Percentiles rank a stretch among this genome's conserved stretches.
phyloP scores from a whole-genome alignment of 2,329 filamentous ascomycete genomes.

The Cercospora beticola region DNA sequence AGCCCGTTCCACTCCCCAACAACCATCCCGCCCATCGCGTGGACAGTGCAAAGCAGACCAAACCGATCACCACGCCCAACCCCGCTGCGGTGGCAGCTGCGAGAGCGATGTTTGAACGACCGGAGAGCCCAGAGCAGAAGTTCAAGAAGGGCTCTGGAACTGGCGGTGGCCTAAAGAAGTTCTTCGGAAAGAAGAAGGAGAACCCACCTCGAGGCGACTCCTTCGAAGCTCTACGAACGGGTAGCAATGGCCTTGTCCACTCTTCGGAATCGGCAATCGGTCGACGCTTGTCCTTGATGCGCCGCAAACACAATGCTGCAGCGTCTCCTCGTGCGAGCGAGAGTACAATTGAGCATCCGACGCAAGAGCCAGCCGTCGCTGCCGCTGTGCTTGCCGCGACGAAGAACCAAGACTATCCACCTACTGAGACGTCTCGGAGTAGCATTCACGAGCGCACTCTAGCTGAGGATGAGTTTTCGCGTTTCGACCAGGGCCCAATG shows the following conservation, averaged over 20 bases:
- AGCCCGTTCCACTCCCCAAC: conserved; percentile 37
- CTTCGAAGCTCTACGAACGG: conserved; percentile 53
- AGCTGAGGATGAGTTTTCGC: conserved; percentile 61
- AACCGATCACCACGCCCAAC: conserved; percentile 32
- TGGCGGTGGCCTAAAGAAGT: conserved; percentile 57
- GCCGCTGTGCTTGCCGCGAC: conserved; percentile 28
- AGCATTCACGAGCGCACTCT: conserved; percentile 60
- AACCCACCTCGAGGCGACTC: conserved; percentile 39
- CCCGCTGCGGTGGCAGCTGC: conserved; percentile 35
- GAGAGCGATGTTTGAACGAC: conserved; percentile 34
- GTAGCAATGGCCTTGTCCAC: conserved; percentile 30
- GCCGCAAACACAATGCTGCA: conserved; percentile 37
- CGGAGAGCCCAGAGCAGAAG: conserved; percentile 34
- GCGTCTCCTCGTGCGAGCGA: conserved; percentile 23
- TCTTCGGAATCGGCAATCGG: conserved; percentile 35
- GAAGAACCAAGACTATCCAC: conserved; percentile 49
- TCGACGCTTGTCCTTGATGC: conserved; percentile 45
- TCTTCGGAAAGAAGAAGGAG: conserved; percentile 65
- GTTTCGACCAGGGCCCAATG: conserved; percentile 87
- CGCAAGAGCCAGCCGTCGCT: conserved; percentile 11
- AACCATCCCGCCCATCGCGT: conserved; percentile 47
- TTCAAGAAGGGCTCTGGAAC: conserved; percentile 45
- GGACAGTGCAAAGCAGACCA: conserved; percentile 21
- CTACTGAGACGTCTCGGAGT: conserved; percentile 58
- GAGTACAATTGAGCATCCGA: conserved; percentile 19